Percentiles rank a stretch among this genome's conserved stretches.
These are phyloP conservation scores for Ophiognomonia clavigignenti-juglandacearum DNA, from an alignment of 2,329 filamentous ascomycete species.

Conservation along the genomic window DNA sequence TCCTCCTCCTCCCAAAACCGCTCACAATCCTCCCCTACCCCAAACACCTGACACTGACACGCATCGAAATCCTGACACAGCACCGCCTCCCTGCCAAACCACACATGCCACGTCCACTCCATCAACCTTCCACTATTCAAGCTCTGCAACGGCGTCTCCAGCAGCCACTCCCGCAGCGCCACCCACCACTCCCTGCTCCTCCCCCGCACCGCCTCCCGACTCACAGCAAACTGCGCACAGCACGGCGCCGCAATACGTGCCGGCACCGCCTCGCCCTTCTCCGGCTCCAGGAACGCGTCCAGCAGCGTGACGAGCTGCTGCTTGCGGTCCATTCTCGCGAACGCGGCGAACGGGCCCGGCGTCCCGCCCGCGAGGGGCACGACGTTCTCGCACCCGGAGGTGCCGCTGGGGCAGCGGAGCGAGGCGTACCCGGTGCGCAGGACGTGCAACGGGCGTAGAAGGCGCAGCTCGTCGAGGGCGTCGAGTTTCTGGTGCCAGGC, in stretches of 20 bases:
- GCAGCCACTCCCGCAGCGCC: conserved; percentile 41
- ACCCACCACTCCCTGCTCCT: conserved; percentile 39
- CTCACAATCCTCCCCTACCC: conserved; percentile 19
- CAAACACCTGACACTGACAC: conserved; percentile 20
- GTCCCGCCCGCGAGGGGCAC: conserved; percentile 15
- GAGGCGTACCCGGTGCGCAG: conserved; percentile 53
- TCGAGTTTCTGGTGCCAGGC: conserved; percentile 57
- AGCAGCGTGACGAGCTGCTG: conserved; percentile 19
- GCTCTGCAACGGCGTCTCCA: conserved; percentile 37
- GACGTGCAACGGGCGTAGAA: conserved; percentile 47
- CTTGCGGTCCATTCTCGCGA: conserved; percentile 6
- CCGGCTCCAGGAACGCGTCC: conserved; percentile 18
- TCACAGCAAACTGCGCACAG: conserved; percentile 51
- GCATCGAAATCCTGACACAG: conserved; percentile 18
- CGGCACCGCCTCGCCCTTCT: conserved; percentile 25
- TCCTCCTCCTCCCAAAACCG: conserved; percentile 15
- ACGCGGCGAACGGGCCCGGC: neutral
- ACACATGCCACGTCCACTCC: conserved; percentile 51
- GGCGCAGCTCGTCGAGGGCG: conserved; percentile 41
- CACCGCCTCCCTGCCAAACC: conserved; percentile 18
- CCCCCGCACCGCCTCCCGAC: conserved; percentile 33
- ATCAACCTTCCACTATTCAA: conserved; percentile 42
- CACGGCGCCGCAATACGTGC: conserved; percentile 37
- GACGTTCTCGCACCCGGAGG: conserved; percentile 24
- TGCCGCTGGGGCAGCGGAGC: conserved; percentile 50